phyloP scores from a whole-genome alignment of 345 rosid species.

The Stellera chamaejasme region DNA sequence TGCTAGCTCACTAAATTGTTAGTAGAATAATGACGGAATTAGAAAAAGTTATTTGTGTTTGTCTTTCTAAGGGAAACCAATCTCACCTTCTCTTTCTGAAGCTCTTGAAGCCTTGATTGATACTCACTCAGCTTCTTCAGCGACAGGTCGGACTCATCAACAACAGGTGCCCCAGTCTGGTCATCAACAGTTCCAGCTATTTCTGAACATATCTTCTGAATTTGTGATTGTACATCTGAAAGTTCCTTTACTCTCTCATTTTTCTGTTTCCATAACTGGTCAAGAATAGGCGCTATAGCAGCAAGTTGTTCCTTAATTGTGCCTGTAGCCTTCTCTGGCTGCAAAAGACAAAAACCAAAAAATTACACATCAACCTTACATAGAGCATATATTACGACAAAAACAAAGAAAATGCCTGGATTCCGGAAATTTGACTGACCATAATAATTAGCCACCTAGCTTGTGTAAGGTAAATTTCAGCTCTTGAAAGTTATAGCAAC shows the following conservation, averaged over 20 bases:
- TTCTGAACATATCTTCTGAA: conserved; percentile 76
- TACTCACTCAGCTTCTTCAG: conserved; percentile 66
- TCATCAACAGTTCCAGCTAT: conserved; percentile 48
- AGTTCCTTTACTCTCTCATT: conserved; percentile 68
- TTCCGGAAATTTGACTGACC: too few relatives aligned
- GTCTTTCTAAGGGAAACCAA: not conserved
- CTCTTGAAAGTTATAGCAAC: conserved; percentile 2
- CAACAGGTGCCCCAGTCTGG: conserved; percentile 28
- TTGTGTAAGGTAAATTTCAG: not conserved
- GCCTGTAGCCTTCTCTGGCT: conserved; percentile 71
- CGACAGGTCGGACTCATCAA: conserved; percentile 69
- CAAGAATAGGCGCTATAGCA: conserved; percentile 78
- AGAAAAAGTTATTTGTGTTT: too few relatives aligned
- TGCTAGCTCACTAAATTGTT: conserved; percentile 22
- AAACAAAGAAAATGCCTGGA: too few relatives aligned
- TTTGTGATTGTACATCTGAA: conserved; percentile 62
- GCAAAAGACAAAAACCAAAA: conserved; percentile 10
- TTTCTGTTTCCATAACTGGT: conserved; percentile 79
- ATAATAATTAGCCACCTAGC: too few relatives aligned
- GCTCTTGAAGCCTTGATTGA: conserved; percentile 67
- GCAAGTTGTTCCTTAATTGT: conserved; percentile 90
- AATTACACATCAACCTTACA: conserved; percentile 4
- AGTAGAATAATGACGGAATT: not conserved
- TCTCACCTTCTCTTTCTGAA: conserved; percentile 73
- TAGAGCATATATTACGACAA: not conserved